Evolutionary conservation across 169 alveolate genomes (phyloP).

Genomic region (Plasmodium falciparum): DNA sequence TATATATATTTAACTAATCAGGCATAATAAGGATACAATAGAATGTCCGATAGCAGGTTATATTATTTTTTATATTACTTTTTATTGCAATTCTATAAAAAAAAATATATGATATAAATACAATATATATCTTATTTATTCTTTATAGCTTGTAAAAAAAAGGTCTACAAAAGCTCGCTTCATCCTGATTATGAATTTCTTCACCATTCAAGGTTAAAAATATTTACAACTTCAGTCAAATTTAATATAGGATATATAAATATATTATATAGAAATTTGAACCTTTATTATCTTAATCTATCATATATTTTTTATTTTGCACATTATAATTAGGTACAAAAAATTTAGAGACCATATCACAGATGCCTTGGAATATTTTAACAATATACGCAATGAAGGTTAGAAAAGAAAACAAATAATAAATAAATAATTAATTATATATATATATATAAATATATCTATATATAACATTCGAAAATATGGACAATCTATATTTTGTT

Average conservation of each 20-base stretch:
- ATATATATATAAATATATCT: not conserved
- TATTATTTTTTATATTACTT: conserved; percentile 7
- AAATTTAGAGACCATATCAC: conserved; percentile 46
- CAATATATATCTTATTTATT: conserved; percentile 5
- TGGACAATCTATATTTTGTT: too few relatives aligned
- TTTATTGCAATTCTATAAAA: not conserved
- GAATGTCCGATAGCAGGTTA: conserved; percentile 85
- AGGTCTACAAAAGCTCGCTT: conserved; percentile 78
- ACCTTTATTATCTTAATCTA: conserved; percentile 7
- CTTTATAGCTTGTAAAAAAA: conserved; percentile 83
- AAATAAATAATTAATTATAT: conserved; percentile 1
- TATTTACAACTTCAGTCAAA: not conserved
- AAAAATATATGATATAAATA: not conserved
- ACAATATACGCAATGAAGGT: conserved; percentile 58
- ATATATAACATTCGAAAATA: not conserved
- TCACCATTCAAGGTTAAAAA: conserved; percentile 80
- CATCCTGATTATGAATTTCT: conserved; percentile 85
- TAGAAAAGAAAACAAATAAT: not conserved
- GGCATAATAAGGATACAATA: conserved; percentile 76
- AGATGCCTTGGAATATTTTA: conserved; percentile 59
- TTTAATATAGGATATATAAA: not conserved
- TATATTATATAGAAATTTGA: not conserved
- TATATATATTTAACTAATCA: conserved; percentile 14
- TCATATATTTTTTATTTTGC: not conserved
- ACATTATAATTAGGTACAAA: conserved; percentile 17